Base-by-base conservation (phyloP, 805 yeast species). In the Yarrowia keelungensis region DNA sequence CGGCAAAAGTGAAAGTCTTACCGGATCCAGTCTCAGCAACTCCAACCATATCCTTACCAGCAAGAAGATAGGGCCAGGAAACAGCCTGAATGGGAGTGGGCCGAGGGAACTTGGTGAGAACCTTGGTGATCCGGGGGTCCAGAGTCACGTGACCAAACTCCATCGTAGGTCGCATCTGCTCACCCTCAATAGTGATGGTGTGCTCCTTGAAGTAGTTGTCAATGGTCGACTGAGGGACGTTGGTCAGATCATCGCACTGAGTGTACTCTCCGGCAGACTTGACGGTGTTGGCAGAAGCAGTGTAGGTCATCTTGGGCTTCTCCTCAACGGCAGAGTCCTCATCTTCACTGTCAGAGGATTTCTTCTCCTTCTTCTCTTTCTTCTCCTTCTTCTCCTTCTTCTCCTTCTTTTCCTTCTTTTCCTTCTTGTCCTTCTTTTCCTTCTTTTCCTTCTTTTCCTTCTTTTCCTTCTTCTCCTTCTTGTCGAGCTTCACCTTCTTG, bases 21-120 rank as follows among this genome's bases (percentile, higher is more conserved):
- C 99, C 99, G 0, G 97, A 91, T 46, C 99, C 99, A 3, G 99
- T 94, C 80, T 94, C 98, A 14, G 99, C 99, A 72, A 94, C 97
- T 78, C 98, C 99, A 72, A 94, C 86, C 35, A 93, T 97, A 77
- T 94, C 99, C 69, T 88, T 84, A 16, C 90, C 89, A 22, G 85
- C 80, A 64, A 92, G 80, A 67, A 94, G 80, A 76, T 86, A 92
- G 72, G 99, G 98, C 98, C 98, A 95, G 9, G 98, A 85, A 54
- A 87, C 91, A 41, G 97, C 85, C 81, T 94, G 99, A 74, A 94
- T 94, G 45, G 98, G 98, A 8, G 98, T 93, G 68, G 99, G 99
- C 74, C 87, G 88, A 15, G 91, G 89, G 81, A 91, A 95, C 74
- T 87, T 86, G 47, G 86, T 80, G 58, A 94, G 82, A 58, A 85